phyloP scores from a whole-genome alignment of 495 filamentous ascomycete genomes.

The Pyrenopolyporus hunteri region DNA sequence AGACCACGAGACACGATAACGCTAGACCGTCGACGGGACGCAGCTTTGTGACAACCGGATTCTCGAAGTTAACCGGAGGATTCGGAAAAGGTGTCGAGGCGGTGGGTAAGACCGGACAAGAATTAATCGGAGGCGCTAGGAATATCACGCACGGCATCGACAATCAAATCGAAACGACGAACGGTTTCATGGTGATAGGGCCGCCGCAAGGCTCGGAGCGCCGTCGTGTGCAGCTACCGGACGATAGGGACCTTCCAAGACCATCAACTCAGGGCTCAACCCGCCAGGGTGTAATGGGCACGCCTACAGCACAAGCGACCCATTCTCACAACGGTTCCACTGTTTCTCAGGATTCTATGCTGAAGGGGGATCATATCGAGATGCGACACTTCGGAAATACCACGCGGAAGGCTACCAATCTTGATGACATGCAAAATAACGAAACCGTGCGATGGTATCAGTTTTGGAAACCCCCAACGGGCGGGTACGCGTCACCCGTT shows the following conservation, averaged over 20 bases:
- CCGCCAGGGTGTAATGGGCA: slow-evolving; percentile 35
- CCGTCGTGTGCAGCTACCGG: slow-evolving; percentile 35
- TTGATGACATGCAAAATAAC: slow-evolving; percentile 51
- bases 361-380: slow-evolving; percentile 41
- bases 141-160: slow-evolving; percentile 69
- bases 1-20: slow-evolving; percentile 20
- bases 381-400: slow-evolving; percentile 49
- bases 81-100: slow-evolving; percentile 50
- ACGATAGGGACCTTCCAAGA: slow-evolving; percentile 35
- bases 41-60: slow-evolving; percentile 40
- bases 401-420: slow-evolving; percentile 49
- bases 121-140: slow-evolving; percentile 55
- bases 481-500: slow-evolving; percentile 59
- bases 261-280: slow-evolving; percentile 40
- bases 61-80: slow-evolving; percentile 45
- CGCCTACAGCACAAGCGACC: slow-evolving; percentile 25
- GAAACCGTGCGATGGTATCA: slow-evolving; percentile 56
- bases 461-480: slow-evolving; percentile 61
- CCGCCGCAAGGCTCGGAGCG: slow-evolving; percentile 36
- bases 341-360: slow-evolving; percentile 44
- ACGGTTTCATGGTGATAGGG: slow-evolving; percentile 57
- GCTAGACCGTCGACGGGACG: slow-evolving; percentile 33
- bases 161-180: slow-evolving; percentile 58
- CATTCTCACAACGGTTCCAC: slow-evolving; percentile 46
- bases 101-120: slow-evolving; percentile 46